These are phyloP conservation scores for Mucor ambiguus DNA, from an alignment of 371 early-diverging fungal species.

Conservation along the genomic window DNA sequence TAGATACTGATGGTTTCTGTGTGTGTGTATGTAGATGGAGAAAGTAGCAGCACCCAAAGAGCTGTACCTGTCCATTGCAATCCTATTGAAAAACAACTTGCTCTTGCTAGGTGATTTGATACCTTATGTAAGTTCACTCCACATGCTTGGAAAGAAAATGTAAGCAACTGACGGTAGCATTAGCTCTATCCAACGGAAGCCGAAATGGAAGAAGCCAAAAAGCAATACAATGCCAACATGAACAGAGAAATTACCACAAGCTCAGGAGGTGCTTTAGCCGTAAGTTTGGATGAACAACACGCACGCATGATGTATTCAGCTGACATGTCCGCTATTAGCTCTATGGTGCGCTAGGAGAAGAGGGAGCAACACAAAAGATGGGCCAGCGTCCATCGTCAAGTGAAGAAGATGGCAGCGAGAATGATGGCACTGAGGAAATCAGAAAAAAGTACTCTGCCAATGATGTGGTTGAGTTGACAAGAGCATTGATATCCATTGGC, in stretches of 20 bases:
- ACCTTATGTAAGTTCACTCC: slow-evolving; percentile 50
- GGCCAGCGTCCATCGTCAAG: not conserved
- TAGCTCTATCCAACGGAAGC: slow-evolving; percentile 63
- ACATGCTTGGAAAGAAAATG: no score
- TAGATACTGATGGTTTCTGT: no score
- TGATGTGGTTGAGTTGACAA: slow-evolving; percentile 68
- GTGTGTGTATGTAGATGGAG: slow-evolving; percentile 9
- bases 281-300: slow-evolving; percentile 3
- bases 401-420: slow-evolving; percentile 17
- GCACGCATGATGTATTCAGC: not conserved
- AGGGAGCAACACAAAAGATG: slow-evolving; percentile 37
- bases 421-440: slow-evolving; percentile 11
- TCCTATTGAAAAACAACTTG: slow-evolving; percentile 69
- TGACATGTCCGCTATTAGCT: slow-evolving; percentile 8
- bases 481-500: slow-evolving; percentile 70
- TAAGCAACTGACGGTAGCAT: not conserved
- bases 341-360: slow-evolving; percentile 50
- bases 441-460: slow-evolving; percentile 30
- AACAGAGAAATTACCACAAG: slow-evolving; percentile 48
- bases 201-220: slow-evolving; percentile 52
- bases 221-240: slow-evolving; percentile 54
- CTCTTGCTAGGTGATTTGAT: slow-evolving; percentile 74
- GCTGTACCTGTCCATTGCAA: slow-evolving; percentile 40
- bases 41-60: slow-evolving; percentile 37
- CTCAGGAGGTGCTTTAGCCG: slow-evolving; percentile 41